Base-by-base conservation (phyloP, 1,284 basidiomycete genomes). In the Vanrija pseudolonga region DNA sequence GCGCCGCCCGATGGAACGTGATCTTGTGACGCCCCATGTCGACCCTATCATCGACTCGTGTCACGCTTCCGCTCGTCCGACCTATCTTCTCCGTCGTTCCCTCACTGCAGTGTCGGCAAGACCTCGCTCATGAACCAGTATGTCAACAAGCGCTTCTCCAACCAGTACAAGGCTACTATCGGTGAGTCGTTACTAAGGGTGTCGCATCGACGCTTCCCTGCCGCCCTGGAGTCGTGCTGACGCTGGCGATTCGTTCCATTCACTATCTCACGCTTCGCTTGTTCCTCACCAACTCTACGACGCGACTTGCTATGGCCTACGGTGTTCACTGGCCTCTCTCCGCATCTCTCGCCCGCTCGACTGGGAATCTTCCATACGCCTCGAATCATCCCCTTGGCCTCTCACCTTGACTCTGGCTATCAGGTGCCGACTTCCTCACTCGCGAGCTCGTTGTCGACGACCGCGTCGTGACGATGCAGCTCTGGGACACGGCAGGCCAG, bases 51-150 rank as follows among this genome's bases (percentile, higher is more conserved):
- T 50, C 3, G 26, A 19, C 19, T 12, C 22, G 12, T 17, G 19
- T 22, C 22, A 22, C 20, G 19, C 15, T 9, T 24, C 15, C 6
- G 19, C 42, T 43, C 42, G 19, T 12, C 20, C 15, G 42, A 15
- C 22, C 42, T 22, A 6, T 15, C 22, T 24, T 17, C 20, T 5
- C 42, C 22, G 4, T 41, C 18, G 12, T 15, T 41, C 39, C 4
- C n/a, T 8, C 6, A 17, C 20, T 15, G 42, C 70, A 96, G 95
- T 59, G 96, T 99, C 76, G 96, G 95, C 50, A 98, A 98, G 88
- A 98, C 95, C 47, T 98, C 95, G 41, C 85, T 99, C 68, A 99
- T 99, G 96, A 98, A 98, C 82, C 96, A 98, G 81, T 98, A 98
- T 81, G 96, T 99, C 69, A 98, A 98, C 86, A 98, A 98, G 80